Base-by-base conservation (phyloP, 768 basidiomycete species). In the Collybia sp. region DNA sequence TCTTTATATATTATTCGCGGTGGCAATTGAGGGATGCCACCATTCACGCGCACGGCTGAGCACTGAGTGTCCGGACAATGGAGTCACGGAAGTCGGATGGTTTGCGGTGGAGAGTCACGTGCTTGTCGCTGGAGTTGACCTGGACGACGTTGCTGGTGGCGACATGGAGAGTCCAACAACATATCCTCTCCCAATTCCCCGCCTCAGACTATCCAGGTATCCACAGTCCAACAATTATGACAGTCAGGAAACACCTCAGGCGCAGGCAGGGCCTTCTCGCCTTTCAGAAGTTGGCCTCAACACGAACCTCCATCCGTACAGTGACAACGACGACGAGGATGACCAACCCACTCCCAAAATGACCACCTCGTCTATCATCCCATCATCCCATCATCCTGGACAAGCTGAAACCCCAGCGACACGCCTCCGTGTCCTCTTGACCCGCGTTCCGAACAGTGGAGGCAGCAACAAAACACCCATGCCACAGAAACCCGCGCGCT, bases 361-460 rank as follows among this genome's bases (percentile, higher is more conserved):
- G 16, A 55, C 58, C 44, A 50, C 60, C 44, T 53, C 64, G 43
- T 48, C 60, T 32, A 36, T 47, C 15, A 37, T 55, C 32, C 38
- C 48, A 18, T 47, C 54, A 0, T 40, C 49, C 20, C 49, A 52
- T 5, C 49, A 53, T 35, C 49, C 58, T 2, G 56, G 58, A 20
- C 42, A 57, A 16, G 58, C 53, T 3, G 73, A 73, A 43, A 81
- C 73, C 2, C 77, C 82, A 6, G 81, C 83, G 15, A 74, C 71
- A 16, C 78, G 81, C 40, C 73, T 88, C 15, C 82, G 85, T 40
- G 81, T 82, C 17, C 63, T 86, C 4, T 66, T 86, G 8, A 64
- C 72, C 30, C 77, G 73, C 46, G 66, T 78, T 45, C 73, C 77
- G 30, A 69, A 67, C 18, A 59, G 66, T n/a, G 53, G 60, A 18